These are phyloP conservation scores for Tolypocladium pustulatum DNA, from an alignment of 2,329 filamentous ascomycete genomes.

Conservation along the genomic window DNA sequence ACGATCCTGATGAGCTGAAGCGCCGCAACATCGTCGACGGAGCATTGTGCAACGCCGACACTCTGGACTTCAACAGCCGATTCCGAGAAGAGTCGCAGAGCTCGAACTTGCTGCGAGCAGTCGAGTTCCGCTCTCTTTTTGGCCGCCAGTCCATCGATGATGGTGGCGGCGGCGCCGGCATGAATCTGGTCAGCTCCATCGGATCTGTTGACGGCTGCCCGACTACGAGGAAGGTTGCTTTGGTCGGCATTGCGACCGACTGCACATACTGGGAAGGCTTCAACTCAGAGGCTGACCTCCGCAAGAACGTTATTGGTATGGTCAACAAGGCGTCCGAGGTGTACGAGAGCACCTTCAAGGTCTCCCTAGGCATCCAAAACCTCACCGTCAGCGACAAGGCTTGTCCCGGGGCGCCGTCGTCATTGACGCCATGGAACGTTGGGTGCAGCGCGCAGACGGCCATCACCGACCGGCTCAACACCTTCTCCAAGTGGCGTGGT, in stretches of 20 bases:
- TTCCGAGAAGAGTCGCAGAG: slow-evolving; percentile 38
- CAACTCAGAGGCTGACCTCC: slow-evolving; percentile 47
- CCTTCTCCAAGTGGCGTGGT: slow-evolving; percentile 85
- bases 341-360: slow-evolving; percentile 89
- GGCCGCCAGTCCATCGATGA: slow-evolving; percentile 63
- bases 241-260: slow-evolving; percentile 87
- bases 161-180: slow-evolving; percentile 52
- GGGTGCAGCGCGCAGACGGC: slow-evolving; percentile 52
- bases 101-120: slow-evolving; percentile 46
- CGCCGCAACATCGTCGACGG: slow-evolving; percentile 33
- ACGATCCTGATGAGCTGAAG: slow-evolving; percentile 51
- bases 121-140: slow-evolving; percentile 56
- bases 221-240: slow-evolving; percentile 77
- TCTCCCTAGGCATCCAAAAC: slow-evolving; percentile 82
- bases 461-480: slow-evolving; percentile 70
- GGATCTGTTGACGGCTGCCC: slow-evolving; percentile 80
- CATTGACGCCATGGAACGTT: slow-evolving; percentile 74
- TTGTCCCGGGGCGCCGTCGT: slow-evolving; percentile 62
- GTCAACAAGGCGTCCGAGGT: slow-evolving; percentile 81
- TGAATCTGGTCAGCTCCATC: slow-evolving; percentile 70
- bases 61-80: slow-evolving; percentile 74
- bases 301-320: slow-evolving; percentile 66
- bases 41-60: slow-evolving; percentile 62
- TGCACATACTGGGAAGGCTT: slow-evolving; percentile 77
- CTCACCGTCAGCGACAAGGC: slow-evolving; percentile 62